These are phyloP conservation scores for Phytophthora quininea DNA, from an alignment of 352 stramenopile species.

Conservation along the genomic window DNA sequence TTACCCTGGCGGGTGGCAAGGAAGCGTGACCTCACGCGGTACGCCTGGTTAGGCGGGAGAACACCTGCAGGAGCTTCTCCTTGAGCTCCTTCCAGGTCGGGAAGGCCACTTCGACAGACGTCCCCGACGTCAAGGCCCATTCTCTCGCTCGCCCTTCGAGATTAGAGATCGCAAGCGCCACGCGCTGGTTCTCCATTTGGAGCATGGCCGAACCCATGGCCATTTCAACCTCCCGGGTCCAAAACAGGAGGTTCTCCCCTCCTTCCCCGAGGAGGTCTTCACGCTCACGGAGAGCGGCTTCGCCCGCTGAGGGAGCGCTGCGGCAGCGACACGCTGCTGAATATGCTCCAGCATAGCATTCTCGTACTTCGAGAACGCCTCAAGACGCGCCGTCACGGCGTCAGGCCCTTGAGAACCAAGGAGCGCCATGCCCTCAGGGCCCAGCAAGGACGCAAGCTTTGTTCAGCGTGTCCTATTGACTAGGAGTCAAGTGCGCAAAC, in stretches of 20 bases:
- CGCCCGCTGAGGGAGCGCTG: neutral
- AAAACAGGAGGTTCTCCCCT: constrained; percentile 23
- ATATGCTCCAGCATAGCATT: constrained; percentile 6
- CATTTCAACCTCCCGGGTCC: constrained; percentile 26
- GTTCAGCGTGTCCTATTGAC: neutral
- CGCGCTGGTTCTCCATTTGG: constrained; percentile 13
- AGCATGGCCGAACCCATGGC: constrained; percentile 15
- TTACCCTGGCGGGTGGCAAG: constrained; percentile 3
- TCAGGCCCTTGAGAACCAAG: constrained; percentile 4
- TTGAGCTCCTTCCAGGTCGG: constrained; percentile 15
- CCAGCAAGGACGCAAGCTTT: neutral
- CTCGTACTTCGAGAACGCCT: constrained; percentile 12
- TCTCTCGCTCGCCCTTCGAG: constrained; percentile 21
- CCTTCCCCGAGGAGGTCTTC: neutral
- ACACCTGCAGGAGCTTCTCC: constrained; percentile 1
- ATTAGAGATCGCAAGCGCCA: constrained; percentile 25
- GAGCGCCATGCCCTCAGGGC: constrained; percentile 2
- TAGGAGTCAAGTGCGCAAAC: neutral
- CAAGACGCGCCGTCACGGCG: neutral
- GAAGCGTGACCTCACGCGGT: constrained; percentile 14
- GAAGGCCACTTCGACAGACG: constrained; percentile 4
- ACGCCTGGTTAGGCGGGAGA: constrained; percentile 10
- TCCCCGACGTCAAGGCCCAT: constrained; percentile 17
- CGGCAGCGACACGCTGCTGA: neutral
- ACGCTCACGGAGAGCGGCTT: neutral